These are phyloP conservation scores for Angomonas desouzai DNA, from an alignment of 208 protist genomes.

Conservation along the genomic window DNA sequence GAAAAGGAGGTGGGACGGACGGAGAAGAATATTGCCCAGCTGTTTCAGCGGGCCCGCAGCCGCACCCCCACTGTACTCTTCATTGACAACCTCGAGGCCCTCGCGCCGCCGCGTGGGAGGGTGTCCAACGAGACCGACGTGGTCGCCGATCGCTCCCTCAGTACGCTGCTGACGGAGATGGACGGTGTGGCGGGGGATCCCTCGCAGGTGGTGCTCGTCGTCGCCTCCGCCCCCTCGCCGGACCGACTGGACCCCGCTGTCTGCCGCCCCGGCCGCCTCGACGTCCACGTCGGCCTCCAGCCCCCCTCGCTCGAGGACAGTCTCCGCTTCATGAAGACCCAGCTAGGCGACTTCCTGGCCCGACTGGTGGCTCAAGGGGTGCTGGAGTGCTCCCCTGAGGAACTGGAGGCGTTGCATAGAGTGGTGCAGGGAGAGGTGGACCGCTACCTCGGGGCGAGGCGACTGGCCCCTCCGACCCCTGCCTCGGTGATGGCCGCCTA, in stretches of 20 bases:
- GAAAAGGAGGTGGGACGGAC: constrained; percentile 86
- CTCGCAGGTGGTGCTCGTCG: constrained; percentile 57
- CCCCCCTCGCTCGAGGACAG: constrained; percentile 15
- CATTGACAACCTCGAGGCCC: constrained; percentile 90
- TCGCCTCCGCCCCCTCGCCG: constrained; percentile 69
- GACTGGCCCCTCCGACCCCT: background rate
- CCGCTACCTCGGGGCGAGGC: background rate
- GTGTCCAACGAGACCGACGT: constrained; percentile 41
- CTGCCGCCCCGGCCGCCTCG: constrained; percentile 77
- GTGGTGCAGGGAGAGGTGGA: constrained; percentile 9
- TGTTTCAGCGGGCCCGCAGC: constrained; percentile 74
- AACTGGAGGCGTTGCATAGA: background rate
- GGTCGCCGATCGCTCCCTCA: constrained; percentile 83
- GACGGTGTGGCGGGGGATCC: constrained; percentile 61
- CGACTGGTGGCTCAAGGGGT: background rate
- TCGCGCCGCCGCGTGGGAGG: constrained; percentile 73
- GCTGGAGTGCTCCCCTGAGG: background rate
- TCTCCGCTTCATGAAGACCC: constrained; percentile 16
- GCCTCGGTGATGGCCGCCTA: background rate
- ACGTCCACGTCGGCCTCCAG: constrained; percentile 68
- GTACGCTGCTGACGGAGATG: constrained; percentile 91
- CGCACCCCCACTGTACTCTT: constrained; percentile 78
- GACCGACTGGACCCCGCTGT: constrained; percentile 79
- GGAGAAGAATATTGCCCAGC: constrained; percentile 80
- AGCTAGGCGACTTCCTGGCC: constrained; percentile 15